Conservation (phyloP, 2,329 filamentous ascomycete genomes). For the Talaromyces marneffei region DNA sequence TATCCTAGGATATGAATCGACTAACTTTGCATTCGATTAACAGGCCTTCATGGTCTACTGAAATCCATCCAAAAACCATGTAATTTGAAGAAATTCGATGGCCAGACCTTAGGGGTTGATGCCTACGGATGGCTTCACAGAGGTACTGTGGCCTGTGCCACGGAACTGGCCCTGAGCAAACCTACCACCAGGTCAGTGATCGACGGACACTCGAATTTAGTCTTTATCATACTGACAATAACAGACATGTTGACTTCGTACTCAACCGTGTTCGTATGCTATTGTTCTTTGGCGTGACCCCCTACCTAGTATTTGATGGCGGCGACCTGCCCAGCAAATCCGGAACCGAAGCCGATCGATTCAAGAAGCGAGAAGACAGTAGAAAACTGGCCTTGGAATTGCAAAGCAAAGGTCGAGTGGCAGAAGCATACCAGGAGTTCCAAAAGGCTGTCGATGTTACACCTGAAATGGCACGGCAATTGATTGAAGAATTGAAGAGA, state of each 20-base stretch:
- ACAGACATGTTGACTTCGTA: constrained; percentile 80
- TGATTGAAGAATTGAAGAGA: constrained; percentile 88
- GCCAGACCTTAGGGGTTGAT: constrained; percentile 88
- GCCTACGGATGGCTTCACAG: constrained; percentile 98
- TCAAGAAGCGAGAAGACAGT: constrained; percentile 69
- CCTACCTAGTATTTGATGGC: constrained; percentile 93
- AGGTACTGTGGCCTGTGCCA: constrained; percentile 81
- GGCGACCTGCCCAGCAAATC: constrained; percentile 93
- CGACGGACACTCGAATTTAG: too few relatives aligned
- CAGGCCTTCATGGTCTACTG: constrained; percentile 80
- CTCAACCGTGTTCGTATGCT: constrained; percentile 92
- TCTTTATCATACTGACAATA: constrained; percentile 17
- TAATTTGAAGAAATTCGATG: constrained; percentile 77
- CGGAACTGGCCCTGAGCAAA: constrained; percentile 82
- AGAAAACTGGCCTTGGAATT: constrained; percentile 71
- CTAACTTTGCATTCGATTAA: background rate
- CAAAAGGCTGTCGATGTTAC: constrained; percentile 96
- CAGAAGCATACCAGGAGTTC: constrained; percentile 76
- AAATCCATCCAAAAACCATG: constrained; percentile 93
- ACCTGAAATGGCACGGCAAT: constrained; percentile 83
- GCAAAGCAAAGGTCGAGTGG: constrained; percentile 70
- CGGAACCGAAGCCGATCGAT: constrained; percentile 71
- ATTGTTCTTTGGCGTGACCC: constrained; percentile 85
- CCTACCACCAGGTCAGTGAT: constrained; percentile 73
- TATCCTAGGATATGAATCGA: background rate